phyloP scores from a whole-genome alignment of 192 early-diverging fungal genomes.

The Entomortierella parvispora region DNA sequence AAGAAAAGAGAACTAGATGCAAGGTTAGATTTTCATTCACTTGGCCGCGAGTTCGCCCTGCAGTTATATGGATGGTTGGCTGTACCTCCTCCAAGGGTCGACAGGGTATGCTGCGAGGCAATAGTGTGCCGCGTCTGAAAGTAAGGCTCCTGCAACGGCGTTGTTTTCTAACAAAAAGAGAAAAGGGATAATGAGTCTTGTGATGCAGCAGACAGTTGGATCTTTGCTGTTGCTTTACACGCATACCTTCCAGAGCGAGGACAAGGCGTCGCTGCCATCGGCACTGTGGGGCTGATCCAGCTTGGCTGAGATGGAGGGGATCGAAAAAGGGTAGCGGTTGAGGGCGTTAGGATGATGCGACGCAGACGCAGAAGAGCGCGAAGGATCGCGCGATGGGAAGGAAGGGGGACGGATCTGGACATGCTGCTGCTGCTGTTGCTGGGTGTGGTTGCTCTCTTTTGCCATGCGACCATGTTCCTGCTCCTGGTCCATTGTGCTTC shows the following conservation, averaged over 20 bases:
- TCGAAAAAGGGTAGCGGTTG: conserved; percentile 31
- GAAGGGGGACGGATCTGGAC: neutral
- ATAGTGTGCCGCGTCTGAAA: conserved; percentile 38
- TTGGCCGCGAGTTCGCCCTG: neutral
- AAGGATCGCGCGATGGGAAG: neutral
- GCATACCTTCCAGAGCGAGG: conserved; percentile 37
- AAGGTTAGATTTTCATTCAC: neutral
- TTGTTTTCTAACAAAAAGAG: conserved; percentile 11
- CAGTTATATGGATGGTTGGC: neutral
- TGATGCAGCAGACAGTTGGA: too few species aligned
- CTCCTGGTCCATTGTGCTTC: too few species aligned
- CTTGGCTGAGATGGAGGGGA: conserved; percentile 28
- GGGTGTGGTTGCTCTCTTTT: neutral
- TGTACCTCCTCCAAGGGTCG: conserved; percentile 38
- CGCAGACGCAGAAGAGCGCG: neutral
- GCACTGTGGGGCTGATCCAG: conserved; percentile 5
- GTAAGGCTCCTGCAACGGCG: conserved; percentile 37
- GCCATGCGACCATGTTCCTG: too few species aligned
- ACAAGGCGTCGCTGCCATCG: conserved; percentile 27
- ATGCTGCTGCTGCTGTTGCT: neutral
- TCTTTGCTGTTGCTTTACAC: neutral
- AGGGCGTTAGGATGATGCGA: conserved; percentile 34
- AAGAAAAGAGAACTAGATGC: conserved; percentile 26
- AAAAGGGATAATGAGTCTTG: neutral
- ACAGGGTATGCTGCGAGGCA: conserved; percentile 42